Evolutionary conservation across 2,329 filamentous ascomycete species (phyloP), one percentile per base, ranked within the genome.

Genomic region (Colletotrichum sublineola): DNA sequence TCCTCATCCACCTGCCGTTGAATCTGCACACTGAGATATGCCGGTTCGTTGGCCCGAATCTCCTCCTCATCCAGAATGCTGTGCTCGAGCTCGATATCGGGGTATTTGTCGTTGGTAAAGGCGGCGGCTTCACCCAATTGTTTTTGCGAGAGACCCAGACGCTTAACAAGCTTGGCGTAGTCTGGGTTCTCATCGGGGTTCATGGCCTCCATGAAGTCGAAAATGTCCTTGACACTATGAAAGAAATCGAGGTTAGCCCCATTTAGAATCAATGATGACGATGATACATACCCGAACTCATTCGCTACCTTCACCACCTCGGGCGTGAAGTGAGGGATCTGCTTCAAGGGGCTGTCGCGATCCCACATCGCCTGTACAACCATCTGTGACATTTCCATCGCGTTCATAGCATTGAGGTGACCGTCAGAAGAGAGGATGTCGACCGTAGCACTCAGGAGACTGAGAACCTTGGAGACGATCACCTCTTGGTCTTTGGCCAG

Each of bases 321-420:
- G 48, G 92, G 89, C 20, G 92, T 90, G 81, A 98, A 98, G 84
- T 98, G 94, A 76, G 96, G 96, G 79, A 99, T 98, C 83, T 99
- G 96, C 85, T 98, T 98, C 76, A 99, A 88, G 50, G 96, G 95
- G 78, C 94, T 97, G 81, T 99, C 96, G 70, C 95, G 93, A 83
- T 99, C 96, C 96, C 96, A 99, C 94, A 98, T 97, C 62, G 93
- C 95, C 84, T 99, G 96, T 3, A 99, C 95, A 65, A 97, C 94
- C 96, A 99, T 99, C 80, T 99, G 96, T 15, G 94, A 97, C 89
- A 99, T 94, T 82, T 99, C 96, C 96, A 99, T 99, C 38, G 96
- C 96, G 78, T 93, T 95, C 92, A 98, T 97, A 73, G 96, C 96
- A 80, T 99, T 99, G 74, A 99, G 88, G 78, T 98, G 94, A 18